Evolutionary conservation across 2,329 filamentous ascomycete genomes (phyloP), one percentile per base, ranked within the genome.

Genomic region (Fusarium decemcellulare): DNA sequence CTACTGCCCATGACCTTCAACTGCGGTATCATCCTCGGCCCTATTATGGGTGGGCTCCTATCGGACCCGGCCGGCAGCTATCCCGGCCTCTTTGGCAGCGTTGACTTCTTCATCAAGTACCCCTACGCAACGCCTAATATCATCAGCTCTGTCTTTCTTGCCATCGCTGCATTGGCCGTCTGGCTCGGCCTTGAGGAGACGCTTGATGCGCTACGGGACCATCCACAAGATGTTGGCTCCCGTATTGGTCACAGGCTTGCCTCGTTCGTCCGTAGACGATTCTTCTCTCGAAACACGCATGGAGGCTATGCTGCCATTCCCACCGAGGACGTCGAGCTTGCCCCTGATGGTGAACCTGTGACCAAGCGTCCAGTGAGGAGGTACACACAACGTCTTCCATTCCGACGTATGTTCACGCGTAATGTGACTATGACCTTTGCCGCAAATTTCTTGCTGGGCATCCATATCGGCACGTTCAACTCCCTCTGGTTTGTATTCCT

Each of bases 381-480:
- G 7, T 87, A 85, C 61, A 85, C 81, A 0, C 81, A 81, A 11
- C 80, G 79, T 2, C 81, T 89, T 3, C 80, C 86, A 0, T 89
- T 90, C 76, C 78, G 82, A 3, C 82, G 81, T 27, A 85, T 90
- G 53, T 87, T 90, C 72, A 90, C 83, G 5, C 83, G 80, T 48
- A 88, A 89, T 61, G 85, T 89, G 16, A 68, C 76, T 52, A 76
- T 86, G 52, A 88, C 86, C 0, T 76, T 95, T 4, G 68, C 90
- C n/a, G 86, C 87, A 9, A 90, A 92, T 68, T 91, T 91, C 71
- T 85, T 94, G 62, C 86, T 94, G 50, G 88, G 90, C 16, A 88
- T 93, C 68, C 92, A 94, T 78, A 85, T 93, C 72, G 91, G 90
- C 63, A 91, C 92, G 30, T 95, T 94, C 82, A 92, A 93, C 75